Evolutionary conservation across 768 basidiomycete genomes (phyloP), one percentile per base, ranked within the genome.

Genomic region (Fomitopsis serialis): DNA sequence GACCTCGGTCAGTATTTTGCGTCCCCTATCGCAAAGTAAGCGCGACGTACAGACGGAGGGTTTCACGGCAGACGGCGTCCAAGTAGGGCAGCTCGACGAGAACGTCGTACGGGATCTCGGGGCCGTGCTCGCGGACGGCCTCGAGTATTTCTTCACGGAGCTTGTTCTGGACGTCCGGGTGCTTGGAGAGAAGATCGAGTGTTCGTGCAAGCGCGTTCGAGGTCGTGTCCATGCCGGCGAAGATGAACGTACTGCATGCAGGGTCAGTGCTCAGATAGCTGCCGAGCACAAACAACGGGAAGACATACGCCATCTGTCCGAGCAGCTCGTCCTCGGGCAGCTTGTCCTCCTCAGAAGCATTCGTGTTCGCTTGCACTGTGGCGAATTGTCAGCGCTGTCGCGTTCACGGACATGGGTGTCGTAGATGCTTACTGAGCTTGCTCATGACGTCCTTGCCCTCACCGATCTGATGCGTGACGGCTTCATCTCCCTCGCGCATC

Each of bases 311-410:
- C 58, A 69, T 68, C 32, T 78, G 76, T 0, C 63, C 77, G 7
- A 74, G 55, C 0, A 79, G 52, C 56, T 77, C 74, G 23, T 68
- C 64, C 17, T 66, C 66, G 2, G 59, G 46, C 1, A 67, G 48
- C 32, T 49, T 50, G 35, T 67, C 66, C 12, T 54, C 57, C 9
- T 58, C 61, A 7, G 51, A 45, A 3, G 63, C 62, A 1, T 72
- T 68, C 32, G 69, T 62, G 54, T 77, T 78, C 8, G 69, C 74
- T 54, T 67, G 68, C n/a, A 45, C 44, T 45, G 25, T 25, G 10
- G 21, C 10, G n/a, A 27, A 3, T 7, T 8, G 21, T 45, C 9
- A 23, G 44, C 17, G 6, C 5, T 32, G 29, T 10, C 12, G 44
- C 3, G 5, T 7, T 25, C 3, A 7, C 21, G 10, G 10, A 10